phyloP scores from a whole-genome alignment of 108 stramenopile genomes.

The Cylindrotheca closterium region DNA sequence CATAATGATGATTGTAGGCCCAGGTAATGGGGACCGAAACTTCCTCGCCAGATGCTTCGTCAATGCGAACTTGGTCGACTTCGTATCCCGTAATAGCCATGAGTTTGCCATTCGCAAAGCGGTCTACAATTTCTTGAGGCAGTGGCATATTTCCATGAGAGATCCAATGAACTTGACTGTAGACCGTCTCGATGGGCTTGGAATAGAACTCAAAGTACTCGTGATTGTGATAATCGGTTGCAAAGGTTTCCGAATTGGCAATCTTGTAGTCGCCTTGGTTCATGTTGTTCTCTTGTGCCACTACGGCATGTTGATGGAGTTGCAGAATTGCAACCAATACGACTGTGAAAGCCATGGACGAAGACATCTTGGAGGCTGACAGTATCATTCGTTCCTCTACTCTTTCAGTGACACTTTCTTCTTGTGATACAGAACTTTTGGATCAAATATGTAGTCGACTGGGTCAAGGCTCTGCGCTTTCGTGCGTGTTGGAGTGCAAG shows the following conservation, averaged over 20 bases:
- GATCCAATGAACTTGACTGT: slow-evolving; percentile 30
- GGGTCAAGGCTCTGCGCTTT: too few relatives aligned
- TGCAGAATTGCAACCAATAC: too few relatives aligned
- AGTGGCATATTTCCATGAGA: slow-evolving; percentile 9
- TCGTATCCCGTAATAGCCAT: slow-evolving; percentile 32
- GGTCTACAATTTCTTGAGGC: slow-evolving; percentile 12
- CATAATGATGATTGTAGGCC: slow-evolving; percentile 36
- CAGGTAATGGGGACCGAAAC: slow-evolving; percentile 22
- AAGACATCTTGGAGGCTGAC: too few relatives aligned
- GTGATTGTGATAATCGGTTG: slow-evolving; percentile 1
- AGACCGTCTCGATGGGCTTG: slow-evolving; percentile 4
- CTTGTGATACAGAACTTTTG: too few relatives aligned
- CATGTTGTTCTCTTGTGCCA: slow-evolving; percentile 5
- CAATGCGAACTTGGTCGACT: slow-evolving; percentile 23
- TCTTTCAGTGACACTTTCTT: too few relatives aligned
- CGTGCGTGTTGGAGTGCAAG: too few relatives aligned
- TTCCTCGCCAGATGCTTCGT: slow-evolving; percentile 6
- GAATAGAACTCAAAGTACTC: slow-evolving; percentile 30
- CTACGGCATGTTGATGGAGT: neutral
- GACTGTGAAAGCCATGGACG: too few relatives aligned
- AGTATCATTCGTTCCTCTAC: too few relatives aligned
- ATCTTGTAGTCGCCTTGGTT: slow-evolving; percentile 2
- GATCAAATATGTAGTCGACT: too few relatives aligned
- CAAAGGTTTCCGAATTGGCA: slow-evolving; percentile 5
- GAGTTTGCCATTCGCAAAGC: slow-evolving; percentile 12